Conservation (phyloP, 306 rosid species). For the Fragaria nilgerrensis region DNA sequence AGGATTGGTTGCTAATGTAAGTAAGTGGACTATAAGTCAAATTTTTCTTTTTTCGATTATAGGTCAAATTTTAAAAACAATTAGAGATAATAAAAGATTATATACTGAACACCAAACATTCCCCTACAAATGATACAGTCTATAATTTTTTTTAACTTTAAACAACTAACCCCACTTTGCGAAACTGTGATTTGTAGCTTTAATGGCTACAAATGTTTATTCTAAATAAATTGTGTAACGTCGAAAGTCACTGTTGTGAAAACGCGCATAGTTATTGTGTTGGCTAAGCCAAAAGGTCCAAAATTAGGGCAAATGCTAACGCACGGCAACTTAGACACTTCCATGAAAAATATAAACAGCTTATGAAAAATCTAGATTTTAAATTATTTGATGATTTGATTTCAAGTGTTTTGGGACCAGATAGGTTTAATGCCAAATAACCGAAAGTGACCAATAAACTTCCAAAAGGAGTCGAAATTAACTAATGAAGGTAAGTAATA, state of each 20-base stretch:
- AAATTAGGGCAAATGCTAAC: neutral
- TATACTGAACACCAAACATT: neutral
- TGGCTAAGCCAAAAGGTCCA: neutral
- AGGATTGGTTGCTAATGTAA: neutral
- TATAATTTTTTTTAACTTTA: neutral
- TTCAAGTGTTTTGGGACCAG: slow-evolving; percentile 11
- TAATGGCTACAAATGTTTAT: neutral
- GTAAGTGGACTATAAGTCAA: neutral
- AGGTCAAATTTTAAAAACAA: neutral
- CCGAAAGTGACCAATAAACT: slow-evolving; percentile 14
- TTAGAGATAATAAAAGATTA: neutral
- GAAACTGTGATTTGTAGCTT: neutral
- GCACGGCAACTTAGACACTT: neutral
- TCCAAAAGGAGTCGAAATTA: neutral
- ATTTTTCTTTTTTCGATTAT: neutral
- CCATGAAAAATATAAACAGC: neutral
- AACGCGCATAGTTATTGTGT: neutral
- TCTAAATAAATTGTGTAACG: neutral
- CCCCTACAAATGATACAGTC: neutral
- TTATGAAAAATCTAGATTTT: neutral
- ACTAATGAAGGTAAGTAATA: neutral
- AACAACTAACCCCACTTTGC: neutral
- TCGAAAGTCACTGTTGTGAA: neutral
- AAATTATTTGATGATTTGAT: neutral
- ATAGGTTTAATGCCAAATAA: neutral